These are phyloP conservation scores for Cinnamomum micranthum DNA, from an alignment of 164 flowering plant species.

Conservation along the genomic window DNA sequence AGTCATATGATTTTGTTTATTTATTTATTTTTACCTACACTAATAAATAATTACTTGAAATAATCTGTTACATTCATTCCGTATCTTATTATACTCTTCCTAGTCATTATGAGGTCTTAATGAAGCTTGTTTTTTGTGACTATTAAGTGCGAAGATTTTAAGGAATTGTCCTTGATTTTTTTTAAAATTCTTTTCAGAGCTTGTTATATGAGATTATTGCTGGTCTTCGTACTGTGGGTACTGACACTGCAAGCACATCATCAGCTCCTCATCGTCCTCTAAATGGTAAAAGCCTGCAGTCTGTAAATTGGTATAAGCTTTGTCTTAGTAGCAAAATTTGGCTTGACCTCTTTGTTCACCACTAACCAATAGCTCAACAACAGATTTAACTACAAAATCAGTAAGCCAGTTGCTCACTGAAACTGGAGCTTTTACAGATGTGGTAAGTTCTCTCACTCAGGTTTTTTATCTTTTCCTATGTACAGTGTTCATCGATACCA, in stretches of 20 bases:
- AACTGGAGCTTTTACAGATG: slow-evolving; percentile 28
- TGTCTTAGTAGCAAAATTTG: not conserved
- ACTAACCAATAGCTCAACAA: slow-evolving; percentile 6
- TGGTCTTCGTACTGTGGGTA: slow-evolving; percentile 47
- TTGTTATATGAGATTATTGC: slow-evolving; percentile 70
- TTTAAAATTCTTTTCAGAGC: slow-evolving; percentile 30
- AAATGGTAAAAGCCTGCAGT: slow-evolving; percentile 4
- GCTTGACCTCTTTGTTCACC: not conserved
- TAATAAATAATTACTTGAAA: not conserved
- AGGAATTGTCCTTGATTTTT: not conserved
- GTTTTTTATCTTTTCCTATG: not conserved
- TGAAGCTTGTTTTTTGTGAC: not conserved
- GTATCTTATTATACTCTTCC: too few relatives aligned
- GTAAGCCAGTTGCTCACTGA: slow-evolving; percentile 56
- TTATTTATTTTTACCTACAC: not conserved
- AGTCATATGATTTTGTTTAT: too few relatives aligned
- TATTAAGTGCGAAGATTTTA: too few relatives aligned
- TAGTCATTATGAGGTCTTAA: not conserved
- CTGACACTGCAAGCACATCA: slow-evolving; percentile 78
- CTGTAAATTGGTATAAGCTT: not conserved
- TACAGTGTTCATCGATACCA: not conserved
- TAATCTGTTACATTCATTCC: too few relatives aligned
- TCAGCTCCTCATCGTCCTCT: slow-evolving; percentile 48
- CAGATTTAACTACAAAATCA: slow-evolving; percentile 28
- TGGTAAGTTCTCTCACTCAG: slow-evolving; percentile 20